Evolutionary conservation across 2,329 filamentous ascomycete species (phyloP), one percentile per base, ranked within the genome.

Genomic region (Thermoascus crustaceus): DNA sequence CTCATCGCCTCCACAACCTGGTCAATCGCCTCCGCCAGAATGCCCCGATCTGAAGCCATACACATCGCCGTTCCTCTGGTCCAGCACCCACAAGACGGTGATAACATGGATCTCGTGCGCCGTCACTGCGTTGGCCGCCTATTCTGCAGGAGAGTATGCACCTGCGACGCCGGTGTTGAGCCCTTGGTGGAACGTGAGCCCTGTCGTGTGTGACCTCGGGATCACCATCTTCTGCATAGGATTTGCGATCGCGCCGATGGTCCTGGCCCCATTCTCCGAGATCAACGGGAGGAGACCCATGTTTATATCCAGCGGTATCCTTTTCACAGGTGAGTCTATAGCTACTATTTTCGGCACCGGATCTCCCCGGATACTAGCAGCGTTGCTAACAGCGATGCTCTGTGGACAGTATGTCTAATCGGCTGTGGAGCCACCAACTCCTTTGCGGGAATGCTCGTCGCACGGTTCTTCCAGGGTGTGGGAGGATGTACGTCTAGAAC

Each of bases 241-340:
- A 3, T 94, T 94, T 47, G 85, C 74, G 0, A 59, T 87, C 16
- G 82, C 85, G 0, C 88, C 88, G 0, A 94, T 95, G 87, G 70
- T 85, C 26, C 26, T 29, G 13, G 26, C 26, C 13, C 26, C 26
- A 10, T 29, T 29, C 26, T 29, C 26, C 8, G 26, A 29, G 26
- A 29, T 29, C 13, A 29, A 29, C 18, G 26, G 26, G 4, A 29
- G 26, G 14, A 78, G 85, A 37, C 85, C 87, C 0, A 83, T 94
- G 21, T 91, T 94, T 50, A 69, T 88, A 16, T 68, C 69, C 1
- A 80, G 83, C 6, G 86, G 86, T 0, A 53, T 82, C 10, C 53
- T 93, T 1, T 91, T 82, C 49, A 75, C 85, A 4, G 55, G 62
- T 60, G 48, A 40, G 52, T n/a, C n/a, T n/a, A n/a, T 71, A 10